A percentile compares a stretch with the other conserved stretches of the same genome.
Evolutionary conservation across 768 basidiomycete species (phyloP).

Genomic region (Rhodotorula kratochvilovae): DNA sequence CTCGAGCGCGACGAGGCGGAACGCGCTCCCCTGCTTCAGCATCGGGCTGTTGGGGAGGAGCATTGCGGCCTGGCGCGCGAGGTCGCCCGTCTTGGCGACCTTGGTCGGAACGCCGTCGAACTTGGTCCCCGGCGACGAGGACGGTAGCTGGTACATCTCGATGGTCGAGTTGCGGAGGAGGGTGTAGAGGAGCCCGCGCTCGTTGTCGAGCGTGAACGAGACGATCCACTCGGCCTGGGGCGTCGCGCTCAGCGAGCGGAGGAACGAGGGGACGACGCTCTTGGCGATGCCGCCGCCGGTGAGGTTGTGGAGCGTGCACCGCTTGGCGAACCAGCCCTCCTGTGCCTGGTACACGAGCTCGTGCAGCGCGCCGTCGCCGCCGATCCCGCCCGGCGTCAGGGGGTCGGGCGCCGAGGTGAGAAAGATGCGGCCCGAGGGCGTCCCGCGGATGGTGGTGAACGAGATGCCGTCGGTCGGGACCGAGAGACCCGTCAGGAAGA

Average conservation of each 20-base stretch:
- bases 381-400: slow-evolving; percentile 51
- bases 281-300: slow-evolving; percentile 51
- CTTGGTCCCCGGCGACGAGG: slow-evolving; percentile 13
- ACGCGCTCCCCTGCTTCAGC: slow-evolving; percentile 55
- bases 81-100: slow-evolving; percentile 33
- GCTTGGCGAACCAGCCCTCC: slow-evolving; percentile 87
- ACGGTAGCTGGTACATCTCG: slow-evolving; percentile 39
- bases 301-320: slow-evolving; percentile 73
- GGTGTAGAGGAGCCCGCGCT: slow-evolving; percentile 45
- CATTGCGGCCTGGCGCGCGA: slow-evolving; percentile 58
- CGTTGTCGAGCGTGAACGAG: slow-evolving; percentile 44
- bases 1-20: slow-evolving; percentile 67
- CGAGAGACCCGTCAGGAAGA: slow-evolving; percentile 84
- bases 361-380: slow-evolving; percentile 79
- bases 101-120: slow-evolving; percentile 32
- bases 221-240: slow-evolving; percentile 43
- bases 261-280: slow-evolving; percentile 51
- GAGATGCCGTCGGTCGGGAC: slow-evolving; percentile 67
- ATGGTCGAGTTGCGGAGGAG: slow-evolving; percentile 45
- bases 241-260: slow-evolving; percentile 26
- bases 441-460: slow-evolving; percentile 78
- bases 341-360: slow-evolving; percentile 86
- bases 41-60: slow-evolving; percentile 54
- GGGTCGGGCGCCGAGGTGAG: slow-evolving; percentile 54
- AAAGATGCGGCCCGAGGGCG: slow-evolving; percentile 78